Evolutionary conservation across 192 early-diverging fungal genomes (phyloP).

Genomic region (Entomortierella chlamydospora): DNA sequence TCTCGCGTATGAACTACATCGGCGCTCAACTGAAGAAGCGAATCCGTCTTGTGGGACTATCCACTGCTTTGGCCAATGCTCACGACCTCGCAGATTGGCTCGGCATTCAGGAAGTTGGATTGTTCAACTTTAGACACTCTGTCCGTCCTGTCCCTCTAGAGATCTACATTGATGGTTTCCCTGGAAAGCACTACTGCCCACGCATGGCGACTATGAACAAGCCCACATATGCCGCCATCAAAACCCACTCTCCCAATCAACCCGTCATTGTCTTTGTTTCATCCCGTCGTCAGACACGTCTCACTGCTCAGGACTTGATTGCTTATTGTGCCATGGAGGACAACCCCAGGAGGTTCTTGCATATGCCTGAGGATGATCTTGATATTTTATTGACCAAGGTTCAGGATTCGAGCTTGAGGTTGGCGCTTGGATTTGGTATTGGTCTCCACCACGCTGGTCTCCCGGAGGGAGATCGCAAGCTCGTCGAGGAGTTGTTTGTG

Average conservation of each 20-base stretch:
- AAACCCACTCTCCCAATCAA: conserved; percentile 92
- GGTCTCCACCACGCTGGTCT: conserved; percentile 98
- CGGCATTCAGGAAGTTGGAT: conserved; percentile 83
- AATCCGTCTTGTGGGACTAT: conserved; percentile 94
- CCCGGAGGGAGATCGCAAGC: conserved; percentile 84
- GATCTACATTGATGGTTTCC: conserved; percentile 97
- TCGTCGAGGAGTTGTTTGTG: conserved; percentile 95
- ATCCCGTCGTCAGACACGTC: conserved; percentile 94
- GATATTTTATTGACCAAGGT: conserved; percentile 78
- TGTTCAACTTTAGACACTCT: conserved; percentile 98
- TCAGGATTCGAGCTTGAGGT: conserved; percentile 82
- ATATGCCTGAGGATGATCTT: conserved; percentile 85
- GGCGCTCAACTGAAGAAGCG: conserved; percentile 76
- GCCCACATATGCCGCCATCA: conserved; percentile 93
- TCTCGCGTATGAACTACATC: conserved; percentile 98
- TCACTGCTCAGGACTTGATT: conserved; percentile 97
- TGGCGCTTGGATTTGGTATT: conserved; percentile 93
- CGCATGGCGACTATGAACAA: conserved; percentile 99
- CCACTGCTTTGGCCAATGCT: conserved; percentile 97
- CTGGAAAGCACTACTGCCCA: conserved; percentile 97
- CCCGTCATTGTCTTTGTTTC: conserved; percentile 99
- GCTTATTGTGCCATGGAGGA: conserved; percentile 93
- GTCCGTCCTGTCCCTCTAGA: conserved; percentile 98
- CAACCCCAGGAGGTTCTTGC: conserved; percentile 89
- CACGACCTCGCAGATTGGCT: conserved; percentile 97